phyloP scores from a whole-genome alignment of 495 filamentous ascomycete species.

The Aspergillus leporis region DNA sequence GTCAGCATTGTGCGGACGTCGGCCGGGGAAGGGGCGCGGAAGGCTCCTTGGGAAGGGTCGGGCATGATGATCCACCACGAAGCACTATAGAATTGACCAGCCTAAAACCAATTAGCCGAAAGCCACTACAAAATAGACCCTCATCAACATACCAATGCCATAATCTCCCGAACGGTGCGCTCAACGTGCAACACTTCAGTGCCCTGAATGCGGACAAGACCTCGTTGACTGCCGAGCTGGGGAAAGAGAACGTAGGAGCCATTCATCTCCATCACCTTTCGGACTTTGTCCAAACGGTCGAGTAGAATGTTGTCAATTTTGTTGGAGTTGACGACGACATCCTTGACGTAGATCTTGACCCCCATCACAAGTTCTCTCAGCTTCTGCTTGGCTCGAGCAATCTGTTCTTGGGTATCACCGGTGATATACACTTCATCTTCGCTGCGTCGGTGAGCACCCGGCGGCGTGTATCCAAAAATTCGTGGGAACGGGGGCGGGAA shows the following conservation, averaged over 20 bases:
- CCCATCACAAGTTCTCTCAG: constrained; percentile 77
- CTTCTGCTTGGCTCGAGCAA: constrained; percentile 83
- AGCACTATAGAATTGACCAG: constrained; percentile 95
- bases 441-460: constrained; percentile 72
- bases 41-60: constrained; percentile 57
- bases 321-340: constrained; percentile 76
- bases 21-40: constrained; percentile 66
- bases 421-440: constrained; percentile 93
- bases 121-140: background rate
- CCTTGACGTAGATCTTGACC: constrained; percentile 86
- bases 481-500: constrained; percentile 92
- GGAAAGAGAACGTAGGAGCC: constrained; percentile 92
- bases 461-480: constrained; percentile 84
- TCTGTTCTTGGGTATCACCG: constrained; percentile 75
- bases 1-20: constrained; percentile 89
- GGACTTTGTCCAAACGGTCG: constrained; percentile 88
- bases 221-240: constrained; percentile 75
- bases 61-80: constrained; percentile 91
- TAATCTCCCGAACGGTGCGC: constrained; percentile 89
- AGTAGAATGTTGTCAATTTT: constrained; percentile 95
- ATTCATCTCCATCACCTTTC: constrained; percentile 96
- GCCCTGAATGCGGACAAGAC: constrained; percentile 83
- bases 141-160: constrained; percentile 70
- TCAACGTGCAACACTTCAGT: constrained; percentile 90
- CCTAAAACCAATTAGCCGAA: constrained; percentile 52